Evolutionary conservation across 108 stramenopile genomes (phyloP).

Genomic region (Cyclotella cryptica): DNA sequence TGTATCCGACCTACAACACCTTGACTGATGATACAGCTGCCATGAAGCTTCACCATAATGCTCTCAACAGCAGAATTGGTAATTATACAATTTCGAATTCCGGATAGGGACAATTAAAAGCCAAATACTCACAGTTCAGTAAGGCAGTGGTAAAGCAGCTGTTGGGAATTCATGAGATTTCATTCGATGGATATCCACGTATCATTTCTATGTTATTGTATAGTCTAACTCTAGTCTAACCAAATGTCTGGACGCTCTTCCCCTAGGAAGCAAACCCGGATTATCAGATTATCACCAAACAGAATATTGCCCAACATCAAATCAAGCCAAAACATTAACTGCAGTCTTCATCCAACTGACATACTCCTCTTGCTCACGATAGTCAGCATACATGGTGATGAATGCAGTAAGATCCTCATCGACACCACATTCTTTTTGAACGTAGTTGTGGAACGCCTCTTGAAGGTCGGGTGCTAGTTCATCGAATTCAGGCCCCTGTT

Average conservation of each 20-base stretch:
- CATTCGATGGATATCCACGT: no score
- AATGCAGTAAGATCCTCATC: slow-evolving; percentile 73
- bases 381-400: slow-evolving; percentile 78
- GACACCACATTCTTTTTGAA: slow-evolving; percentile 70
- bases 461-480: slow-evolving; percentile 84
- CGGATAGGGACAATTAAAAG: no score
- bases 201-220: no score
- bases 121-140: no score
- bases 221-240: neutral
- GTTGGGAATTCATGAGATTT: no score
- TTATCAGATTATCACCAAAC: neutral
- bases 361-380: slow-evolving; percentile 70
- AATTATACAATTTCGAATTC: no score
- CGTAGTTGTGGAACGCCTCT: slow-evolving; percentile 60
- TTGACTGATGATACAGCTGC: no score
- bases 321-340: slow-evolving; percentile 26
- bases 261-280: neutral
- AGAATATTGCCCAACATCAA: neutral
- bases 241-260: neutral
- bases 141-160: no score
- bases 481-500: slow-evolving; percentile 72
- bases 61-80: no score
- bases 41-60: no score
- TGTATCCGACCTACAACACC: no score
- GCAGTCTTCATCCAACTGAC: slow-evolving; percentile 49